Conservation (phyloP, 2,329 filamentous ascomycete genomes). For the Colletotrichum abscissum region DNA sequence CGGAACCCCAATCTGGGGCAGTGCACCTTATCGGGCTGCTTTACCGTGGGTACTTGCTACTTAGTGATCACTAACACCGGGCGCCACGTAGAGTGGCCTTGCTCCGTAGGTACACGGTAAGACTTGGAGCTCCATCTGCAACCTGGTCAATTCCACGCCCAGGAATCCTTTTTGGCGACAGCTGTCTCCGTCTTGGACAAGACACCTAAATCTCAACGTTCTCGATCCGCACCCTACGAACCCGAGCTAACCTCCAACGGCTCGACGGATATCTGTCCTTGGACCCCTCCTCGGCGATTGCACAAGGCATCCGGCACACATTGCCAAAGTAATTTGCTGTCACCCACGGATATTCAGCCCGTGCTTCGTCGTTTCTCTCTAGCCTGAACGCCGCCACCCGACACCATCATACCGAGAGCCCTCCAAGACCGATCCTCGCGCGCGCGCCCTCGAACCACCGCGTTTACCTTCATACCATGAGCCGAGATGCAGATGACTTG, state of each 20-base stretch:
- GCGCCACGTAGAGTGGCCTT: not conserved
- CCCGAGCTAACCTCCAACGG: constrained; percentile 4
- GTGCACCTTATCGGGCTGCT: not conserved
- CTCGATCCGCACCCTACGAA: constrained; percentile 4
- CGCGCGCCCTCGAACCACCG: not conserved
- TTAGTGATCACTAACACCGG: not conserved
- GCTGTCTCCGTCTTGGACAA: constrained; percentile 20
- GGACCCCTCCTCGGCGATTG: not conserved
- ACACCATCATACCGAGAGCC: constrained; percentile 4
- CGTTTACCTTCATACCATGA: constrained; percentile 27
- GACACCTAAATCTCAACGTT: constrained; percentile 22
- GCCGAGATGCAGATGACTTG: constrained; percentile 21
- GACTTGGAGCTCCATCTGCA: constrained; percentile 25
- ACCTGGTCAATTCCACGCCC: constrained; percentile 32
- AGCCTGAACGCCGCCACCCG: not conserved
- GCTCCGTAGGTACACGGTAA: not conserved
- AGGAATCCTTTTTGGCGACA: constrained; percentile 20
- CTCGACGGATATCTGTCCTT: constrained; percentile 7
- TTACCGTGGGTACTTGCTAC: not conserved
- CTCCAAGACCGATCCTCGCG: not conserved
- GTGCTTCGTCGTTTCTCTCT: not conserved
- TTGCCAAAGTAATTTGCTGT: not conserved
- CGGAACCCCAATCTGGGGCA: not conserved
- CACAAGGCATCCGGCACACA: not conserved
- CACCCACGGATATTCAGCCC: not conserved